Conservation (phyloP, 805 yeast species). For the Monosporozyma yasuniensis region DNA sequence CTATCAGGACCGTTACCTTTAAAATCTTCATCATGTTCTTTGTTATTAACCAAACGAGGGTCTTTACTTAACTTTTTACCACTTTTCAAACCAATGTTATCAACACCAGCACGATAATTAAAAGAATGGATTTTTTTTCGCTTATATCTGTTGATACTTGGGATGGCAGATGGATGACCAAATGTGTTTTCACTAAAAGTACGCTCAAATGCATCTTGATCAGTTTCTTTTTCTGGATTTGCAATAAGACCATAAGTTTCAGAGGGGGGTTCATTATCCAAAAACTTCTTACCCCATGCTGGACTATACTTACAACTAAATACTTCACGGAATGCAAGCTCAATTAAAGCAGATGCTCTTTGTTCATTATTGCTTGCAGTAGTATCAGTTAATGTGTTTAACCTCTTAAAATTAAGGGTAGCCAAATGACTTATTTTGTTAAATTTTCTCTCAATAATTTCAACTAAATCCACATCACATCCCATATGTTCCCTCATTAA, state of each 20-base stretch:
- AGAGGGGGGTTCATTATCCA: slow-evolving; percentile 17
- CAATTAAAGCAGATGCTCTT: slow-evolving; percentile 59
- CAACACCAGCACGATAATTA: slow-evolving; percentile 83
- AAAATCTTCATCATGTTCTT: slow-evolving; percentile 62
- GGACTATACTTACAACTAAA: slow-evolving; percentile 33
- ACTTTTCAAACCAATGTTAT: slow-evolving; percentile 77
- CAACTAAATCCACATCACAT: slow-evolving; percentile 79
- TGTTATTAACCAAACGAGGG: slow-evolving; percentile 62
- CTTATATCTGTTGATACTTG: slow-evolving; percentile 2
- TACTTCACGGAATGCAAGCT: slow-evolving; percentile 62
- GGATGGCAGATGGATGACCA: slow-evolving; percentile 1
- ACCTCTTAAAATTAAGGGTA: slow-evolving; percentile 18
- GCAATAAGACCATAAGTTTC: slow-evolving; percentile 1
- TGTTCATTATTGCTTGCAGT: slow-evolving; percentile 5
- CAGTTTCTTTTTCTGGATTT: background rate
- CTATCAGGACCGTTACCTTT: slow-evolving; percentile 67
- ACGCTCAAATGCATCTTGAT: background rate
- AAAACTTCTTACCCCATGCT: slow-evolving; percentile 44
- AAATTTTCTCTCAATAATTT: slow-evolving; percentile 69
- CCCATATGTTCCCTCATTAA: slow-evolving; percentile 97
- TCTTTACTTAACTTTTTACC: slow-evolving; percentile 69
- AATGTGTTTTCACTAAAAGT: background rate
- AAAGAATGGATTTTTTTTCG: slow-evolving; percentile 41
- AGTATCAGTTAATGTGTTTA: slow-evolving; percentile 13
- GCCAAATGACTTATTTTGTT: slow-evolving; percentile 34